phyloP scores from a whole-genome alignment of 768 basidiomycete genomes.

The Lactarius tabidus region DNA sequence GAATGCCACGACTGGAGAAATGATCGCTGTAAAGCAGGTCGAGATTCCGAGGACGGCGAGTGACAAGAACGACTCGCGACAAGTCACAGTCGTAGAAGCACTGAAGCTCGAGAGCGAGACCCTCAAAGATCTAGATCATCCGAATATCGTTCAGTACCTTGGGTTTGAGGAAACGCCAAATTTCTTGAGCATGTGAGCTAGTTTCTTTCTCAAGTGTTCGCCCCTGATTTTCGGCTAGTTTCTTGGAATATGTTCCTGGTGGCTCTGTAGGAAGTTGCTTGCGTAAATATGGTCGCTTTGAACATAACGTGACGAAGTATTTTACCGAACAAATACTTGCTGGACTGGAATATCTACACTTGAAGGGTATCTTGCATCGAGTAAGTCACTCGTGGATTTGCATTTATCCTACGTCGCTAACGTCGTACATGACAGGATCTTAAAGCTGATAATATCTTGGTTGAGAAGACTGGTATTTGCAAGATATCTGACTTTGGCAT shows the following conservation, averaged over 20 bases:
- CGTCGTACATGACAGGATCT: constrained; percentile 58
- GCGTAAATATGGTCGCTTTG: constrained; percentile 88
- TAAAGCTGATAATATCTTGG: constrained; percentile 97
- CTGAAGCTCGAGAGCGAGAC: constrained; percentile 95
- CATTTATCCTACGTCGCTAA: constrained; percentile 2
- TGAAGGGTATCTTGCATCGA: constrained; percentile 87
- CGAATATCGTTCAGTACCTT: constrained; percentile 95
- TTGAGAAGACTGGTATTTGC: constrained; percentile 87
- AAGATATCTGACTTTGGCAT: constrained; percentile 99
- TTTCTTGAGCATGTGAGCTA: constrained; percentile 85
- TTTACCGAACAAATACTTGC: constrained; percentile 90
- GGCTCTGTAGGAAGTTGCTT: constrained; percentile 91
- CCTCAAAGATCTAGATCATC: constrained; percentile 93
- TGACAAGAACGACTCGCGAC: constrained; percentile 86
- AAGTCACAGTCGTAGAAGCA: constrained; percentile 82
- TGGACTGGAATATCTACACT: constrained; percentile 91
- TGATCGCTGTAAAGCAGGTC: constrained; percentile 99
- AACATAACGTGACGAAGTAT: constrained; percentile 86
- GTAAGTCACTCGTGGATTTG: constrained; percentile 39
- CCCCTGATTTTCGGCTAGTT: constrained; percentile 45
- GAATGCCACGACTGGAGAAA: constrained; percentile 94
- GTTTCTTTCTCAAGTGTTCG: constrained; percentile 5
- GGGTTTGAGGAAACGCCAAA: constrained; percentile 88
- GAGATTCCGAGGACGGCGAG: constrained; percentile 89
- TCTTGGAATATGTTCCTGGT: constrained; percentile 98